Base-by-base conservation (phyloP, 805 yeast genomes). In the Monosporozyma aerobia region DNA sequence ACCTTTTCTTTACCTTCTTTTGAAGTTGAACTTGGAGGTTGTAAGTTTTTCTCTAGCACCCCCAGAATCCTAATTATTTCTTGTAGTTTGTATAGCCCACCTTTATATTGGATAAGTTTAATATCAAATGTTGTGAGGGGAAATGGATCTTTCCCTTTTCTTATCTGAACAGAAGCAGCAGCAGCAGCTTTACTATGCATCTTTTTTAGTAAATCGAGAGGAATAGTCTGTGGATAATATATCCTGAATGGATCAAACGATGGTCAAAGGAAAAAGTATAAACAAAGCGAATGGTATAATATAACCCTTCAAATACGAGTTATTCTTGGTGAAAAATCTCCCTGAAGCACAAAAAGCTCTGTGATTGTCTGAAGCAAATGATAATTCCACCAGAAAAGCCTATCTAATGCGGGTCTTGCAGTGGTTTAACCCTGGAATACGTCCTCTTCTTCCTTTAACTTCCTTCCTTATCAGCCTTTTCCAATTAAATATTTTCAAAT, bases 21-120 rank as follows among this genome's bases (percentile, higher is more conserved):
- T 5, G 33, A 30, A 35, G 33, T 6, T 23, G 13, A 35, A 27
- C 6, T 30, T n/a, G 25, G 30, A 14, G 58, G 57, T 29, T 60
- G 58, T 37, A 67, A 53, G 44, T 57, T 60, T 25, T 58, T 59
- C 43, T 61, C 59, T 30, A 75, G 55, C 1, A 61, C 49, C 25
- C 57, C 64, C n/a, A 77, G 58, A 25, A 72, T 62, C 16, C 71
- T 63, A 3, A 68, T 54, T 47, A 77, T 63, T 35, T 67, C 65
- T 39, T 69, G 69, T 27, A 82, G 59, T 60, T 81, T 82, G 52
- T 67, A 62, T 2, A 77, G 68, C 9, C 81, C 78, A 58, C 79
- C 79, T 52, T 75, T 76, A 63, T 77, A 84, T 62, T 84, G 87
- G 3, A 83, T 64, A 23, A 81, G 71, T 55, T 77, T 76, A 13